Base-by-base conservation (phyloP, 2,329 filamentous ascomycete genomes). In the Colletotrichum paranaense region DNA sequence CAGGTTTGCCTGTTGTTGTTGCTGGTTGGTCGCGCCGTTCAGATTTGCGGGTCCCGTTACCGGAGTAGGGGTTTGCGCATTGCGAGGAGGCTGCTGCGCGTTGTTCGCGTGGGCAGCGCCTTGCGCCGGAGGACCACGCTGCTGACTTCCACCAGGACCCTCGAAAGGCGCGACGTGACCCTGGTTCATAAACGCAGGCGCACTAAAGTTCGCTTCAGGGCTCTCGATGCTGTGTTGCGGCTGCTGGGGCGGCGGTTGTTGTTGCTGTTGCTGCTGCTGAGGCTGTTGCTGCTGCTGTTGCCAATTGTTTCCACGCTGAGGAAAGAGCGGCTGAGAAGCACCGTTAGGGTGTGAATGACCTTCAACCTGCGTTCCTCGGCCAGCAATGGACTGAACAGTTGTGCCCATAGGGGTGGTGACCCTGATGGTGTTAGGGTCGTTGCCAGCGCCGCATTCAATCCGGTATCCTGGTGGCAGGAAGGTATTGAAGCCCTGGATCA, bases 361-460 rank as follows among this genome's bases (percentile, higher is more conserved):
- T 4, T 90, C 89, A 35, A 83, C 81, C 72, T 88, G 87, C 42
- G 81, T 81, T 12, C 83, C 84, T 66, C 88, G 84, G 12, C 87
- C 85, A 0, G 87, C 92, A 84, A 98, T 97, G 11, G 95, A 95
- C 77, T 96, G 93, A 2, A 98, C 94, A 12, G 95, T 98, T 2
- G 96, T 98, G n/a, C 97, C 97, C 87, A 97, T 98, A 0, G 97
- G 97, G 0, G 97, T 99, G 0, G 97, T 99, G 19, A 99, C 97
- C 76, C 97, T 90, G 75, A 99, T 99, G 4, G 95, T 95, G 80
- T 98, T 98, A 1, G 96, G 96, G 78, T 98, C 96, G 76, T 97
- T 96, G 42, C 95, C 95, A 19, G 94, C 92, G 35, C 96, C 96
- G 79, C 97, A 99, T 81, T 99, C 97, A 73, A 99, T 99, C 72